Conservation (phyloP, 306 rosid species). For the Sphenostylis stenocarpa region DNA sequence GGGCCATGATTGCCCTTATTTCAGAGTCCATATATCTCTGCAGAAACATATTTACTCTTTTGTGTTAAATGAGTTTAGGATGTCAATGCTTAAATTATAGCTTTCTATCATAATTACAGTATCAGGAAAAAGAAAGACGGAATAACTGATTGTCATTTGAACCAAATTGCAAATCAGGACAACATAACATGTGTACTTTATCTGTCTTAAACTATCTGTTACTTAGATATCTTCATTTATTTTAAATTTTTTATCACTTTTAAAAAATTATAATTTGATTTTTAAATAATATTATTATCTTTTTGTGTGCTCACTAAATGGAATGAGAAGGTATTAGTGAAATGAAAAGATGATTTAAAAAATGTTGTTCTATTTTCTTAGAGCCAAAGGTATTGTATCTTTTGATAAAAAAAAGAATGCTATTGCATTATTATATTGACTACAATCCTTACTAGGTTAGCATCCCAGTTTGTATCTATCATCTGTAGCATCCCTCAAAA, state of each 20-base stretch:
- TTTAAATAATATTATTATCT: neutral
- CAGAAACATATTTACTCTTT: conserved; percentile 20
- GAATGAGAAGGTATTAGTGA: neutral
- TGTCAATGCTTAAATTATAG: neutral
- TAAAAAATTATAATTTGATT: neutral
- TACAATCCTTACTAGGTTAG: no score
- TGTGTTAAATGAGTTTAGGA: neutral
- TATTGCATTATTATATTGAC: no score
- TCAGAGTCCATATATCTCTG: conserved; percentile 95
- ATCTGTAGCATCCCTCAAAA: no score
- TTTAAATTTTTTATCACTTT: neutral
- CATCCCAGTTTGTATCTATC: no score
- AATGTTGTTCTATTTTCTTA: neutral
- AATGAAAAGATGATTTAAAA: neutral
- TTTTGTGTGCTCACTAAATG: neutral
- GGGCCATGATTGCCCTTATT: conserved; percentile 96
- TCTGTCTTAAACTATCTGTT: neutral
- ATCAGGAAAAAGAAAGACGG: neutral
- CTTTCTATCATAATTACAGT: neutral
- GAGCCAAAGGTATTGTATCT: neutral
- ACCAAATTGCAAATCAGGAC: neutral
- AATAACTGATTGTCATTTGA: neutral
- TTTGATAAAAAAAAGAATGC: no score
- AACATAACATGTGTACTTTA: neutral
- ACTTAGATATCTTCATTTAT: neutral